phyloP scores from a whole-genome alignment of 306 rosid genomes.

The Adenanthera pavonina region DNA sequence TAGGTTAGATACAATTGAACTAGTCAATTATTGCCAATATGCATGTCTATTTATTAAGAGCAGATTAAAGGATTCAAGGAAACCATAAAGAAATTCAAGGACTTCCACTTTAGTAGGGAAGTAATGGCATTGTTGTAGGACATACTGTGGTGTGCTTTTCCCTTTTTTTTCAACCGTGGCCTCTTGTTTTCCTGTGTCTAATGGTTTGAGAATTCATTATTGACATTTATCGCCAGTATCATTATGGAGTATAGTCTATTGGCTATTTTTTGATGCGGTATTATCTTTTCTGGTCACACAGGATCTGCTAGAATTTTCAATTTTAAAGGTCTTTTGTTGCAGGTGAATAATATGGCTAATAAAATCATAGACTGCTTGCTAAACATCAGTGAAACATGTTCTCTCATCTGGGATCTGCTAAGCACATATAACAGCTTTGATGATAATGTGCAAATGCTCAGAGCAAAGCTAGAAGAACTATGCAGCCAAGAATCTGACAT shows the following conservation, averaged over 20 bases:
- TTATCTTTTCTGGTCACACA: neutral
- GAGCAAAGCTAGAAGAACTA: slow-evolving; percentile 40
- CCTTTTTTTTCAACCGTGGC: neutral
- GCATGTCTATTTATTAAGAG: neutral
- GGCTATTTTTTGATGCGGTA: too few relatives aligned
- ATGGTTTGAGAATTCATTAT: too few relatives aligned
- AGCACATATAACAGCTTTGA: slow-evolving; percentile 15
- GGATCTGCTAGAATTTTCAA: neutral
- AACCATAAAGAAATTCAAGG: neutral
- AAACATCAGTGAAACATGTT: slow-evolving; percentile 16
- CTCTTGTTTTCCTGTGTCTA: too few relatives aligned
- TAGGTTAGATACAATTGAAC: too few relatives aligned
- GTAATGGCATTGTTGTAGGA: neutral
- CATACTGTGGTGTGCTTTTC: neutral
- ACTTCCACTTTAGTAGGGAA: neutral
- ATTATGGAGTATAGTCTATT: too few relatives aligned
- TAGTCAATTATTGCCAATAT: neutral
- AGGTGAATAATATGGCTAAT: slow-evolving; percentile 35
- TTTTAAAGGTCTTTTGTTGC: neutral
- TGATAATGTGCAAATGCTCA: slow-evolving; percentile 24
- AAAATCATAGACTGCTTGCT: slow-evolving; percentile 22
- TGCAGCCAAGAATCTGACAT: slow-evolving; percentile 41
- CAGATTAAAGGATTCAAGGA: neutral
- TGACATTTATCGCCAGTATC: too few relatives aligned
- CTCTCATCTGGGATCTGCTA: slow-evolving; percentile 15